Percentiles rank a stretch among this genome's conserved stretches.
Conservation (phyloP, 2,329 filamentous ascomycete species). For the Penicillium psychrosexuale region DNA sequence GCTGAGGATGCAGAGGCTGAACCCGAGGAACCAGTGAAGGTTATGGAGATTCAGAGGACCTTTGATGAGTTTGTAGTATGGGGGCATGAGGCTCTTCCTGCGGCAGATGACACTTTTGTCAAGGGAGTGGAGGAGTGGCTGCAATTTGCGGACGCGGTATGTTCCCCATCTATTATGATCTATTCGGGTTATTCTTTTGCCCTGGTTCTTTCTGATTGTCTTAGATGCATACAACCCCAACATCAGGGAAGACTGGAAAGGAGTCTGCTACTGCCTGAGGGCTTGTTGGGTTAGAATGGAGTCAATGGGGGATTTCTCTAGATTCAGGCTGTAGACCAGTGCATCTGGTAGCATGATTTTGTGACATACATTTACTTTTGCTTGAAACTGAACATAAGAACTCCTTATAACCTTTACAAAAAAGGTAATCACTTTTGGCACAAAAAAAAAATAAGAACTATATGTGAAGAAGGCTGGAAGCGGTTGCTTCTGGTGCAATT, state of each 20-base stretch:
- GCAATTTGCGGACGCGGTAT: constrained; percentile 64
- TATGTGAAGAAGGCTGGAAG: too few species aligned
- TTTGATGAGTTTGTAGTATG: constrained; percentile 81
- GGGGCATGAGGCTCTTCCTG: constrained; percentile 69
- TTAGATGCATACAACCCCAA: constrained; percentile 28
- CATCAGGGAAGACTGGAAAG: constrained; percentile 7
- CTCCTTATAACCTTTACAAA: too few species aligned
- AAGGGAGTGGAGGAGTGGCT: constrained; percentile 80
- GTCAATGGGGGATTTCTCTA: neutral
- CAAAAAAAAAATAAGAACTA: too few species aligned
- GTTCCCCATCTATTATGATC: constrained; percentile 22
- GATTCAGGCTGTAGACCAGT: neutral
- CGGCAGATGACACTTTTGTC: constrained; percentile 66
- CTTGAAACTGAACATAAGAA: neutral
- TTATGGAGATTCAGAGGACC: constrained; percentile 60
- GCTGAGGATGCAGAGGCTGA: constrained; percentile 48
- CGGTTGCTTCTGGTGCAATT: too few species aligned
- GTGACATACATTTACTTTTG: neutral
- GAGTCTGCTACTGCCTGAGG: neutral
- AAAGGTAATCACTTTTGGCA: too few species aligned
- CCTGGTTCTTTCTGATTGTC: constrained; percentile 5
- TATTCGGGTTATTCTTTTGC: neutral
- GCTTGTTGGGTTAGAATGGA: neutral
- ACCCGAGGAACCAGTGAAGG: constrained; percentile 50
- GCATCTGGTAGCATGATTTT: neutral